Evolutionary conservation across 2,329 filamentous ascomycete species (phyloP).

Genomic region (Pseudopyrenochaeta lycopersici): DNA sequence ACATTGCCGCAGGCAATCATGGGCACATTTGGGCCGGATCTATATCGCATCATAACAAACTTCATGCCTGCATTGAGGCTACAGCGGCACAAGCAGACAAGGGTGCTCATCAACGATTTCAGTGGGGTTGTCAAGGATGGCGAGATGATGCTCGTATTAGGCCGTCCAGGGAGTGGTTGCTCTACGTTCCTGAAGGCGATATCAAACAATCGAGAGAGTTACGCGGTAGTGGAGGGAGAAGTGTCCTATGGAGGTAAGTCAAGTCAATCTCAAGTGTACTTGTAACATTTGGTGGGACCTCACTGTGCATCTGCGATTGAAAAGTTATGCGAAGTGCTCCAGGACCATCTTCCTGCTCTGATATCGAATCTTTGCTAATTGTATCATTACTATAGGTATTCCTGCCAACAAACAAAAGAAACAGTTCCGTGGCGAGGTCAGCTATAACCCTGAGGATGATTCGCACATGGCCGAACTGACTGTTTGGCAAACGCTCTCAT

Average conservation of each 20-base stretch:
- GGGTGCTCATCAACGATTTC: conserved; percentile 71
- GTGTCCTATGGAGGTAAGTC: conserved; percentile 71
- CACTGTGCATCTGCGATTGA: not conserved
- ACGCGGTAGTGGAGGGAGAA: conserved; percentile 72
- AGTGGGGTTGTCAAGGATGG: conserved; percentile 72
- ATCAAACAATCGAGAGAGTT: conserved; percentile 73
- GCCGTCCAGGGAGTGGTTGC: conserved; percentile 77
- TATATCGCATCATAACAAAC: conserved; percentile 70
- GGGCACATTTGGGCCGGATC: conserved; percentile 81
- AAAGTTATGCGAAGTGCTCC: not conserved
- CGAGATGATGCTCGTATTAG: conserved; percentile 78
- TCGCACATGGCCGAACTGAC: conserved; percentile 77
- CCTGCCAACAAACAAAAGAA: conserved; percentile 72
- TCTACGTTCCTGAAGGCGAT: conserved; percentile 80
- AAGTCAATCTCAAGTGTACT: not conserved
- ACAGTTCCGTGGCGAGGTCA: conserved; percentile 77
- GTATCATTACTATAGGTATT: conserved; percentile 51
- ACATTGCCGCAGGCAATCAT: conserved; percentile 78
- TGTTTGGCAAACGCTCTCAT: conserved; percentile 80
- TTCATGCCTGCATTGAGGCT: conserved; percentile 63
- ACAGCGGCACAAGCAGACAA: conserved; percentile 58
- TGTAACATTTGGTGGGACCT: not conserved
- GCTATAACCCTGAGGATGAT: conserved; percentile 81
- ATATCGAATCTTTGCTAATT: not conserved
- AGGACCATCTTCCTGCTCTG: too few species aligned